Evolutionary conservation across 1,139 yeast genomes (phyloP).

Genomic region (Sugiyamaella pinicola): DNA sequence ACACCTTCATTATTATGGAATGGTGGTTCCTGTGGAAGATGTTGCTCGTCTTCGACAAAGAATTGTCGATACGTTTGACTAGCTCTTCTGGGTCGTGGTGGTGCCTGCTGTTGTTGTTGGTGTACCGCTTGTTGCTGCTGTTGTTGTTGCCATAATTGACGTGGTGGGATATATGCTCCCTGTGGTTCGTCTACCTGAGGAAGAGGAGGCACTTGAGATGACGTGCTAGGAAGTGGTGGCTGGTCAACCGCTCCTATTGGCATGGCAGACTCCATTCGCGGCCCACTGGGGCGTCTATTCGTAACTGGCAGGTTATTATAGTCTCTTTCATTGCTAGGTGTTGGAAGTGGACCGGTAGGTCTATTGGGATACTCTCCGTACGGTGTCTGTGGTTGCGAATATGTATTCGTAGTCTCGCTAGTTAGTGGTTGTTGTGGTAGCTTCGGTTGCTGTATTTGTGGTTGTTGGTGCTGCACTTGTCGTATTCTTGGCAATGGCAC

Average conservation of each 20-base stretch:
- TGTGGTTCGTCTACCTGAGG: neutral
- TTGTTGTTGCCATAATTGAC: constrained; percentile 19
- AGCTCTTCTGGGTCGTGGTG: constrained; percentile 10
- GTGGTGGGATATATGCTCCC: constrained; percentile 18
- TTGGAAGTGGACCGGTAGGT: neutral
- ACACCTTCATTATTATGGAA: neutral
- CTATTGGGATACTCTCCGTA: constrained; percentile 5
- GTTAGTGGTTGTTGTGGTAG: neutral
- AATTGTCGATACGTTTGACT: constrained; percentile 21
- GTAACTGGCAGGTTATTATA: constrained; percentile 2
- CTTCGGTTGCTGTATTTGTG: constrained; percentile 23
- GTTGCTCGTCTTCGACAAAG: constrained; percentile 21
- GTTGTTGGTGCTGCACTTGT: constrained; percentile 21
- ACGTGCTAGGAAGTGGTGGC: too few species aligned
- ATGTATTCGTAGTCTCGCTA: neutral
- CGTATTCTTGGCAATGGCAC: constrained; percentile 37
- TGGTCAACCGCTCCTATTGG: too few species aligned
- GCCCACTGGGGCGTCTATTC: constrained; percentile 28
- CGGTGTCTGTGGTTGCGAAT: constrained; percentile 15
- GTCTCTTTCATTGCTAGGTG: neutral
- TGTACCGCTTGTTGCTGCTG: constrained; percentile 14
- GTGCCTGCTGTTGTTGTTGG: constrained; percentile 15
- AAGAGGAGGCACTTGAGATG: neutral
- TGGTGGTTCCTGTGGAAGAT: neutral
- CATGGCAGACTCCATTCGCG: too few species aligned